A percentile compares a stretch with the other conserved stretches of the same genome.
These are phyloP conservation scores for Kalaharituber pfeilii DNA, from an alignment of 2,329 filamentous ascomycete species.

Conservation along the genomic window DNA sequence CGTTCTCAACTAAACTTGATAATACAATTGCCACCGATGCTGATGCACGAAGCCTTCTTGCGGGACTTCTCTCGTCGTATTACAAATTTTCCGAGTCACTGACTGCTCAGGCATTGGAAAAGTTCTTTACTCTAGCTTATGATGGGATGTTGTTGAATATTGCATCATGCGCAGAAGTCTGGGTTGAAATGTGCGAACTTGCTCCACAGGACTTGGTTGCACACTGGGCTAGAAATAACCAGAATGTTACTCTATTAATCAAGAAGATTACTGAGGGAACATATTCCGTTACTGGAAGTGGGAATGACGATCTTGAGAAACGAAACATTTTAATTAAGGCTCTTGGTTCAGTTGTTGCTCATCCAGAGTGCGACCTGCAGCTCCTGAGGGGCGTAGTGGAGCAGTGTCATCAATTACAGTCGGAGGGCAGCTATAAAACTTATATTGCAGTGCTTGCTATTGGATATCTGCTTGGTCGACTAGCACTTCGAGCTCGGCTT, in stretches of 20 bases:
- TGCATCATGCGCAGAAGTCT: background rate
- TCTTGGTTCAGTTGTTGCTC: background rate
- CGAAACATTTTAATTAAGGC: background rate
- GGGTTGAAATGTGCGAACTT: slow-evolving; percentile 1
- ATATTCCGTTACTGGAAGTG: background rate
- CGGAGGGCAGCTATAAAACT: slow-evolving; percentile 40
- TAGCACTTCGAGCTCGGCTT: slow-evolving; percentile 33
- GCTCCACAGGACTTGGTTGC: background rate
- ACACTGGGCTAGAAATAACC: background rate
- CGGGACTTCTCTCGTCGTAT: slow-evolving; percentile 1
- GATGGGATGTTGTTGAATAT: slow-evolving; percentile 33
- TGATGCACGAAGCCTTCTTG: background rate
- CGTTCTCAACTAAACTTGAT: slow-evolving; percentile 40
- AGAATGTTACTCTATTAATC: background rate
- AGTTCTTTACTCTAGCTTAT: slow-evolving; percentile 38
- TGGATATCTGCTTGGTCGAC: slow-evolving; percentile 40
- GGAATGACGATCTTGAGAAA: background rate
- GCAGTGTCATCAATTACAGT: slow-evolving; percentile 3
- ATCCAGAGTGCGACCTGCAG: background rate
- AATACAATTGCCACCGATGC: slow-evolving; percentile 50
- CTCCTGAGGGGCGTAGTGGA: slow-evolving; percentile 8
- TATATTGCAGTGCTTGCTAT: slow-evolving; percentile 43
- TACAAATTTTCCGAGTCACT: slow-evolving; percentile 3
- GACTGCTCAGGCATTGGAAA: background rate
- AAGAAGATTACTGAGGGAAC: background rate